phyloP scores from a whole-genome alignment of 164 flowering plant species.

The Vitis vinifera region ASM3070453v1 NC_081811.1:26091501-26092000 shows the following conservation, averaged over 20 bases:
- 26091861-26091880: constrained; percentile 46
- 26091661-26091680: background rate
- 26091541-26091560: no score
- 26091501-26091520: no score
- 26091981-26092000: constrained; percentile 48
- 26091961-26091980: constrained; percentile 53
- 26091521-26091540: no score
- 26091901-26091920: constrained; percentile 63
- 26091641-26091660: no score
- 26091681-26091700: constrained; percentile 32
- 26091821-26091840: constrained; percentile 46
- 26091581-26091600: no score
- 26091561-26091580: no score
- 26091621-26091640: no score
- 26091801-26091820: constrained; percentile 37
- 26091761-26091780: constrained; percentile 32
- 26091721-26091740: constrained; percentile 64
- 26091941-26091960: constrained; percentile 41
- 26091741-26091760: constrained; percentile 46
- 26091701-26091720: constrained; percentile 32
- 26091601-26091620: no score
- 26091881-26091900: constrained; percentile 58
- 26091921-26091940: constrained; percentile 52
- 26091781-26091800: constrained; percentile 33
- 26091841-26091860: constrained; percentile 50